Evolutionary conservation across 129 eudicot species (phyloP).

Genomic region (Ambrosia trifida): DNA sequence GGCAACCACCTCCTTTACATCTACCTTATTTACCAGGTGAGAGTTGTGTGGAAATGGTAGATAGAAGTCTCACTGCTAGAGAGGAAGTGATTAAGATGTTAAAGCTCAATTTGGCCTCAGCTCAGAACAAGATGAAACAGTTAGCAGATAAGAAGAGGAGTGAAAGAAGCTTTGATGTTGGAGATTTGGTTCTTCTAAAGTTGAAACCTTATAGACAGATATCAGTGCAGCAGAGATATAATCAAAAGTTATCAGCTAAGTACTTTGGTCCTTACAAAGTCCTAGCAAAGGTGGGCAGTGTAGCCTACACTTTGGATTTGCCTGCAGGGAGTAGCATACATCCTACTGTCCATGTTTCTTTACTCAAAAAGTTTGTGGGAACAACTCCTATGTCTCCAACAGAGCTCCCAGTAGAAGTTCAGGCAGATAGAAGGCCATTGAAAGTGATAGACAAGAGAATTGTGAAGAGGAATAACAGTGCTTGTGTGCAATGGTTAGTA

Average conservation of each 20-base stretch:
- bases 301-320: not conserved
- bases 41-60: not conserved
- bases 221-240: not conserved
- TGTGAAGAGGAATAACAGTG: not conserved
- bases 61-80: not conserved
- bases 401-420: not conserved
- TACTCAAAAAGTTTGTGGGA: not conserved
- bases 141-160: not conserved
- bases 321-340: not conserved
- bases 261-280: conserved; percentile 5
- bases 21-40: not conserved
- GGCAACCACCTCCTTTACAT: not conserved
- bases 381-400: not conserved
- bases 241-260: not conserved
- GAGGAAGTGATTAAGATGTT: not conserved
- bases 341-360: not conserved
- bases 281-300: not conserved
- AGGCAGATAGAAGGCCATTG: not conserved
- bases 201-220: not conserved
- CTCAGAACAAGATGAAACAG: not conserved
- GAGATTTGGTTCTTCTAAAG: not conserved
- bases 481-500: not conserved
- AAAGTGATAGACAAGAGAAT: not conserved
- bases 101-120: not conserved
- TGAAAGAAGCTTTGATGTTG: not conserved